Conservation (phyloP, 2,329 filamentous ascomycete genomes). For the Fusarium temperatum region DNA sequence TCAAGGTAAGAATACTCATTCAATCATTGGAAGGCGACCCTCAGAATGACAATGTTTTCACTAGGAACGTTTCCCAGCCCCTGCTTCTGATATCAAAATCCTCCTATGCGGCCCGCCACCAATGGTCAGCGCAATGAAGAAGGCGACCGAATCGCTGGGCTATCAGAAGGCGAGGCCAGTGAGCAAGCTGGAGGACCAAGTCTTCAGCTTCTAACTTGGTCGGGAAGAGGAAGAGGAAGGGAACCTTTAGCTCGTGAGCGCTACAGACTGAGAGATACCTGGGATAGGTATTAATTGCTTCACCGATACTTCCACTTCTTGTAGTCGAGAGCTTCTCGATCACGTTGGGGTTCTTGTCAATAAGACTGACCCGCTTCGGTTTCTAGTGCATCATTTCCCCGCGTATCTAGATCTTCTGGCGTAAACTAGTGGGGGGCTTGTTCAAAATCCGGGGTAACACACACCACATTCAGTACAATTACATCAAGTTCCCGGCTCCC, state of each 20-base stretch:
- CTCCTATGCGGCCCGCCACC: not conserved
- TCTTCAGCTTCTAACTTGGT: not conserved
- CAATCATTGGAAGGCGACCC: not conserved
- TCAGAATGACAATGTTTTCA: not conserved
- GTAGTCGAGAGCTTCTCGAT: not conserved
- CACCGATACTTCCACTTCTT: not conserved
- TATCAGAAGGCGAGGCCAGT: not conserved
- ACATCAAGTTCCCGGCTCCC: not conserved
- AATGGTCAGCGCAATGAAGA: not conserved
- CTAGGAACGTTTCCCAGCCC: not conserved
- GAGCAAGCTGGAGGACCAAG: not conserved
- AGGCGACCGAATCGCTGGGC: not conserved
- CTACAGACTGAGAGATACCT: not conserved
- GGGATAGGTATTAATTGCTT: not conserved
- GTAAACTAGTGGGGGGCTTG: conserved; percentile 21
- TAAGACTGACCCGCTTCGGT: conserved; percentile 15
- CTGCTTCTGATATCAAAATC: not conserved
- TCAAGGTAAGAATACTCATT: not conserved
- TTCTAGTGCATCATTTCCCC: conserved; percentile 22
- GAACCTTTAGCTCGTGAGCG: too few species aligned
- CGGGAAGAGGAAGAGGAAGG: too few species aligned
- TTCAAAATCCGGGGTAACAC: conserved; percentile 13
- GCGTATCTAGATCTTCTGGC: conserved; percentile 12
- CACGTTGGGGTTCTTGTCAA: not conserved
- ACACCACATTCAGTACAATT: not conserved